phyloP scores from a whole-genome alignment of 495 filamentous ascomycete genomes.

The Immersiella caudata region DNA sequence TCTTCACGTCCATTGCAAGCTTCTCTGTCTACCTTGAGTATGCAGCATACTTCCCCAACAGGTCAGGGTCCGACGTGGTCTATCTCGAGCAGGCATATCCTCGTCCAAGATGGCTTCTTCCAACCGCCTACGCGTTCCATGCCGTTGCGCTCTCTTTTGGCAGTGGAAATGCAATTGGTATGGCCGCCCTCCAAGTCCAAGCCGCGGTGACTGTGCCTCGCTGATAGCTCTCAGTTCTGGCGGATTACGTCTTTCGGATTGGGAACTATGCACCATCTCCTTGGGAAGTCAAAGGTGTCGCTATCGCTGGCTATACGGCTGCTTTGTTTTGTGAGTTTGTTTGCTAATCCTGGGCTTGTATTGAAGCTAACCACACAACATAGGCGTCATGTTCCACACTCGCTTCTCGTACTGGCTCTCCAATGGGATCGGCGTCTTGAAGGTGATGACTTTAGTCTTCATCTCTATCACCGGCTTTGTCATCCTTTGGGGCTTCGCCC shows the following conservation, averaged over 20 bases:
- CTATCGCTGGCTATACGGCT: conserved; percentile 60
- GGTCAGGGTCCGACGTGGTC: conserved; percentile 66
- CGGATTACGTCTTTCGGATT: conserved; percentile 60
- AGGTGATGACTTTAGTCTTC: conserved; percentile 60
- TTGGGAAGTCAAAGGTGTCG: conserved; percentile 67
- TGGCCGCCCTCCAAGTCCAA: neutral
- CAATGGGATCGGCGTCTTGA: conserved; percentile 59
- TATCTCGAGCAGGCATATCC: conserved; percentile 70
- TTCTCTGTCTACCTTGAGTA: conserved; percentile 63
- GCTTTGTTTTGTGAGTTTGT: conserved; percentile 48
- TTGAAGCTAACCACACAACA: too few species aligned
- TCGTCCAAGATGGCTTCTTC: conserved; percentile 62
- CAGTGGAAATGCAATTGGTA: conserved; percentile 64
- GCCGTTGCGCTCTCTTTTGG: conserved; percentile 63
- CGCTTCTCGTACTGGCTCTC: conserved; percentile 57
- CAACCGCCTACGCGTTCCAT: conserved; percentile 62
- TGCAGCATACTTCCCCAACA: conserved; percentile 64
- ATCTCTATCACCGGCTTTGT: conserved; percentile 63
- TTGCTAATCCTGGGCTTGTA: too few species aligned
- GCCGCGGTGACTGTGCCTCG: neutral
- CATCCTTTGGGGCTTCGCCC: conserved; percentile 60
- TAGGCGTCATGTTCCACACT: conserved; percentile 49
- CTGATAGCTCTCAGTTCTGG: conserved; percentile 34
- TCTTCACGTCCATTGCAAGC: conserved; percentile 52
- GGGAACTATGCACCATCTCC: conserved; percentile 47